Conservation (phyloP, 1,284 basidiomycete genomes). For the Ceratobasidium sp. region DNA sequence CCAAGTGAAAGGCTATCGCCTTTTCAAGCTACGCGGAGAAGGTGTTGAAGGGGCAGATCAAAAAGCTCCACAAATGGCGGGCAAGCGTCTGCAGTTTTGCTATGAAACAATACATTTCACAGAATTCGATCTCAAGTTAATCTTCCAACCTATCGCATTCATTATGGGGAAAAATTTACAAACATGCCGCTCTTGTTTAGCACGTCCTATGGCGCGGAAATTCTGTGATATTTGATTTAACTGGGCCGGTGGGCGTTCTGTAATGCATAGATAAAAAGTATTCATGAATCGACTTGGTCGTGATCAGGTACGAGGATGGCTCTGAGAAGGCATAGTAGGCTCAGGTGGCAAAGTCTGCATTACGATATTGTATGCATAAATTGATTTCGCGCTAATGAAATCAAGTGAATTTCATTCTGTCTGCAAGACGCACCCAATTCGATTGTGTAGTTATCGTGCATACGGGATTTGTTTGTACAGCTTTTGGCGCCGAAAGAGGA, state of each 20-base stretch:
- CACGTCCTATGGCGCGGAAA: neutral
- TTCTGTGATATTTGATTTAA: neutral
- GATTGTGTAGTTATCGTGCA: too few species aligned
- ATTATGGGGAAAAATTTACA: neutral
- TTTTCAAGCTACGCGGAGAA: neutral
- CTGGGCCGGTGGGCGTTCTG: neutral
- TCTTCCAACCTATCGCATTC: neutral
- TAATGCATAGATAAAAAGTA: neutral
- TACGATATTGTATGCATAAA: too few species aligned
- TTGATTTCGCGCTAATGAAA: too few species aligned
- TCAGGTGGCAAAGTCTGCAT: too few species aligned
- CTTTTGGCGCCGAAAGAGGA: slow-evolving; percentile 3
- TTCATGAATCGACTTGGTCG: neutral
- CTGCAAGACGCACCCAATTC: too few species aligned
- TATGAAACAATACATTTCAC: neutral
- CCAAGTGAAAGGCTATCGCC: neutral
- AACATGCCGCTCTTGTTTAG: neutral
- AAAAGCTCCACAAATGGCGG: neutral
- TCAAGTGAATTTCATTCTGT: too few species aligned
- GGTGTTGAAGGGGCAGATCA: neutral
- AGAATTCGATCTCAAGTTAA: neutral
- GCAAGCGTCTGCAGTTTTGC: neutral
- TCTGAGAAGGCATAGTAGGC: too few species aligned
- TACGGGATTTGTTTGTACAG: slow-evolving; percentile 1
- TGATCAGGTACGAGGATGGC: too few species aligned